Percentiles rank a stretch among this genome's conserved stretches.
phyloP scores from a whole-genome alignment of 139 green algal genomes.

The Chlamydomonas schloesseri region DNA sequence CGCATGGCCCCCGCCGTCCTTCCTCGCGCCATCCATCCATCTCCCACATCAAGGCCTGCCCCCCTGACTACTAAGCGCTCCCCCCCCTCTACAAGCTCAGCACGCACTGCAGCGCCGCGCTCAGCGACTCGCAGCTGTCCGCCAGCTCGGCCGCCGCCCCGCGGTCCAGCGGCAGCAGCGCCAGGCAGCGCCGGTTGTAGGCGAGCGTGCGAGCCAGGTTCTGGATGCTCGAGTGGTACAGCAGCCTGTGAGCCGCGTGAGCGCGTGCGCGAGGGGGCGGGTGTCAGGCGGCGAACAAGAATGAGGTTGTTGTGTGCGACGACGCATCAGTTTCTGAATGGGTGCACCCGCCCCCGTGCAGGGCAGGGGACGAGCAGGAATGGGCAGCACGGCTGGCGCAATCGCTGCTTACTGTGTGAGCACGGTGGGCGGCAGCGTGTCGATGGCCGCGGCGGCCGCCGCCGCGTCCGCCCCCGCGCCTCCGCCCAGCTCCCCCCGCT shows the following conservation, averaged over 20 bases:
- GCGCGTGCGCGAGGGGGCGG: background rate
- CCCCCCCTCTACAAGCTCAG: slow-evolving; percentile 44
- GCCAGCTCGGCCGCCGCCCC: slow-evolving; percentile 36
- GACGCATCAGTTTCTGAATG: too few relatives aligned
- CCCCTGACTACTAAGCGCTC: too few relatives aligned
- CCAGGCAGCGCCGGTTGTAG: slow-evolving; percentile 75
- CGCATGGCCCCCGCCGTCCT: too few relatives aligned
- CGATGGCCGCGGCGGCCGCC: background rate
- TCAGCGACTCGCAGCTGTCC: slow-evolving; percentile 43
- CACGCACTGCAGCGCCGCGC: slow-evolving; percentile 46
- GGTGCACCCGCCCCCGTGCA: too few relatives aligned
- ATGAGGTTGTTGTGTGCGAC: background rate
- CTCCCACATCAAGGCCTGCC: too few relatives aligned
- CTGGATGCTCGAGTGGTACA: slow-evolving; percentile 71
- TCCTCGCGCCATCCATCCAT: too few relatives aligned
- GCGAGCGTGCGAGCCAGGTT: slow-evolving; percentile 82
- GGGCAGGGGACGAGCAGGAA: too few relatives aligned
- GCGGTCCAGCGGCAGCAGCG: slow-evolving; percentile 58
- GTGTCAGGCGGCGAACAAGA: background rate
- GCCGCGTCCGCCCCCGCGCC: background rate
- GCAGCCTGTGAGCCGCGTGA: slow-evolving; percentile 61
- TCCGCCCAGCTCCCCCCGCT: background rate
- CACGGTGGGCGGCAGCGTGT: slow-evolving; percentile 26
- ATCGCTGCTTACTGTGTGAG: slow-evolving; percentile 46
- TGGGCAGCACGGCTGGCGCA: too few relatives aligned